These are phyloP conservation scores for Kwoniella sp. DNA, from an alignment of 768 basidiomycete species.

Conservation along the genomic window DNA sequence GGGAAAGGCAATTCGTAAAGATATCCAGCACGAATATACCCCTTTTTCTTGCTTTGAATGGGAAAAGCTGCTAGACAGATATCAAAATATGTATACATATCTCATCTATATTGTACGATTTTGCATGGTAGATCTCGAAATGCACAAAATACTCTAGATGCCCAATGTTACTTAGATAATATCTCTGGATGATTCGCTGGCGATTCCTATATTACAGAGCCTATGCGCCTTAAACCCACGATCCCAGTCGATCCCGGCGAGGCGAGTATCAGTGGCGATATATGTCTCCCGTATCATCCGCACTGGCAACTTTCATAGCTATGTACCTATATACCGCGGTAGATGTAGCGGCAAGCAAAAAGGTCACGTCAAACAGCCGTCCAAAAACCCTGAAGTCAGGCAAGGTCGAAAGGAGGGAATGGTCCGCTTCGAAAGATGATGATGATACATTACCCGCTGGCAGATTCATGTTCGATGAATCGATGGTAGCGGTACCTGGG, in stretches of 20 bases:
- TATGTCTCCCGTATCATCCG: conserved; percentile 41
- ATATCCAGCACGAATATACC: conserved; percentile 24
- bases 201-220: neutral
- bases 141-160: conserved; percentile 1
- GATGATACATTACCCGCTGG: neutral
- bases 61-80: too few species aligned
- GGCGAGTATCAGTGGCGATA: conserved; percentile 25
- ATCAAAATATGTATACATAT: neutral
- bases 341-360: conserved; percentile 40
- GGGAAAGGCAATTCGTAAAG: too few species aligned
- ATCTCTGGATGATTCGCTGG: neutral
- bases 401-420: conserved; percentile 47
- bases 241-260: too few species aligned
- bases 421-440: conserved; percentile 21
- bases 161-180: too few species aligned
- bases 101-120: conserved; percentile 2
- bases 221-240: too few species aligned
- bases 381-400: conserved; percentile 55
- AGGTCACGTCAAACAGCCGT: conserved; percentile 51
- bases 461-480: neutral
- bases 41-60: neutral
- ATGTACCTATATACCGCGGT: conserved; percentile 46
- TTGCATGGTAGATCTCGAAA: neutral
- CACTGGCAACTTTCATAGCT: conserved; percentile 44
- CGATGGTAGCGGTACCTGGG: neutral